phyloP scores from a whole-genome alignment of 2,329 filamentous ascomycete species.

The Talaromyces sp. region DNA sequence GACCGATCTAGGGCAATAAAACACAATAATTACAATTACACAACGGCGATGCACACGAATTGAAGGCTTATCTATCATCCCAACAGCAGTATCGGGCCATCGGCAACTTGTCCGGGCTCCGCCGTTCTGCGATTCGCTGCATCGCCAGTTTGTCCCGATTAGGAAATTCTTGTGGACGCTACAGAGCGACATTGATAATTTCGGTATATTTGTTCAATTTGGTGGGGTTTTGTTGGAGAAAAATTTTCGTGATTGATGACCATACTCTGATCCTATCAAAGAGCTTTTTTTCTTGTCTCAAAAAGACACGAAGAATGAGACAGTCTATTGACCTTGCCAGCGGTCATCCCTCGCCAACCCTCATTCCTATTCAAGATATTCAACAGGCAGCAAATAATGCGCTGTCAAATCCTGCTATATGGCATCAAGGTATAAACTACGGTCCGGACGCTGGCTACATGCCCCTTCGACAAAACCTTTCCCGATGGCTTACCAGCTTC shows the following conservation, averaged over 20 bases:
- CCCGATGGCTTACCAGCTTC: not conserved
- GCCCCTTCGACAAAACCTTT: not conserved
- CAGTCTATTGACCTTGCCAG: not conserved
- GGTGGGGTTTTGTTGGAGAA: not conserved
- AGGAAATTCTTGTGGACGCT: not conserved
- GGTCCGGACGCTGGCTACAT: not conserved
- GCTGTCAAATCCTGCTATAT: not conserved
- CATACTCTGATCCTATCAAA: not conserved
- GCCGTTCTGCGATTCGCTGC: not conserved
- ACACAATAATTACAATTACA: not conserved
- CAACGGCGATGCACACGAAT: not conserved
- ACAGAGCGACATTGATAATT: not conserved
- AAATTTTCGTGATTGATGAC: not conserved
- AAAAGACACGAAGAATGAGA: not conserved
- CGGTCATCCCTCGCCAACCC: not conserved
- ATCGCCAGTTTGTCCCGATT: conserved; percentile 3
- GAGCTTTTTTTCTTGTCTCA: not conserved
- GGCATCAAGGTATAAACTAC: not conserved
- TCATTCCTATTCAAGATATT: not conserved
- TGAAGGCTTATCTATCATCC: not conserved
- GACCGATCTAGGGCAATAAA: not conserved
- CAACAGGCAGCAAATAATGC: not conserved
- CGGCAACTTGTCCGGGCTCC: not conserved
- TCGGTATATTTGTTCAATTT: not conserved
- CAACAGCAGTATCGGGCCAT: not conserved